Percentiles rank a stretch among this genome's conserved stretches.
Evolutionary conservation across 2,329 filamentous ascomycete species (phyloP).

Genomic region (Colletotrichum tabaci): DNA sequence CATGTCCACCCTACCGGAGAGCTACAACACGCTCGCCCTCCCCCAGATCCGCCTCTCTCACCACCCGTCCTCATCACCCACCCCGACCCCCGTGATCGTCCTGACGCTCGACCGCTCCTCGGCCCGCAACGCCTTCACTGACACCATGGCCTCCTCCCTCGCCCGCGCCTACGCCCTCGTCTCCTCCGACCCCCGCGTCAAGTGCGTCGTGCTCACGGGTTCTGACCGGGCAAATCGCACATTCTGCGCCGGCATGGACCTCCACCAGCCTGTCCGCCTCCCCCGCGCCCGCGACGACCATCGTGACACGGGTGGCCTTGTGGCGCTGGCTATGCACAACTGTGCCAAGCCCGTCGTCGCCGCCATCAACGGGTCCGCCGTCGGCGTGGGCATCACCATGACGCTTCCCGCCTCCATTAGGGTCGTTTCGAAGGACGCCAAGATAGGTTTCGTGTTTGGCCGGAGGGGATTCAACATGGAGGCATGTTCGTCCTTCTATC

Average conservation of each 20-base stretch:
- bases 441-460: slow-evolving; percentile 82
- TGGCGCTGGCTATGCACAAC: slow-evolving; percentile 68
- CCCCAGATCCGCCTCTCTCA: slow-evolving; percentile 64
- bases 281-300: slow-evolving; percentile 51
- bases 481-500: slow-evolving; percentile 79
- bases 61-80: slow-evolving; percentile 64
- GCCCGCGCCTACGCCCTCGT: slow-evolving; percentile 66
- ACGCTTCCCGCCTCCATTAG: slow-evolving; percentile 69
- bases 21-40: slow-evolving; percentile 59
- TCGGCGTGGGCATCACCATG: slow-evolving; percentile 75
- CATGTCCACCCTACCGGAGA: slow-evolving; percentile 48
- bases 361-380: slow-evolving; percentile 72
- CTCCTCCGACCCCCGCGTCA: slow-evolving; percentile 68
- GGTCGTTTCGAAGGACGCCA: slow-evolving; percentile 70
- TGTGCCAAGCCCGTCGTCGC: slow-evolving; percentile 73
- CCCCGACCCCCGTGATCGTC: slow-evolving; percentile 73
- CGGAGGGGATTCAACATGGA: slow-evolving; percentile 81
- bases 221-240: slow-evolving; percentile 62
- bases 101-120: slow-evolving; percentile 75
- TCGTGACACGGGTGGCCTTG: slow-evolving; percentile 67
- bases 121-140: slow-evolving; percentile 79
- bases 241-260: slow-evolving; percentile 74
- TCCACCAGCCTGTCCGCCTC: slow-evolving; percentile 54
- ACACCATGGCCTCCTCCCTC: slow-evolving; percentile 74
- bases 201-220: slow-evolving; percentile 68